Percentiles rank a stretch among this genome's conserved stretches.
Evolutionary conservation across 2,329 filamentous ascomycete genomes (phyloP).

Genomic region (Monosporascus sp.): DNA sequence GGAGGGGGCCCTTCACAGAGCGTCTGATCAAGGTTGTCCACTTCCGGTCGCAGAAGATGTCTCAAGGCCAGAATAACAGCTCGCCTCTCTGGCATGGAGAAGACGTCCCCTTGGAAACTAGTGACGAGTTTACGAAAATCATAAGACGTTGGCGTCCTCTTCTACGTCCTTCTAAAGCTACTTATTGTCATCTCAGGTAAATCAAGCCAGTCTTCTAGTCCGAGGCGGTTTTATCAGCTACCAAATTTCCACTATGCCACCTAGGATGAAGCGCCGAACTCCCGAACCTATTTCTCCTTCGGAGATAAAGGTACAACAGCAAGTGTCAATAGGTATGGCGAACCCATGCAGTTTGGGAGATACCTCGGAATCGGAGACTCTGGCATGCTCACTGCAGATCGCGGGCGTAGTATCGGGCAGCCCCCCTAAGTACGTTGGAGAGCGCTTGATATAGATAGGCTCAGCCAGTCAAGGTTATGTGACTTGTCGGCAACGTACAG

Average conservation of each 20-base stretch:
- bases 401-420: neutral
- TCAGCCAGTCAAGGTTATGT: neutral
- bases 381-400: conserved; percentile 6
- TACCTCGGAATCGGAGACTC: neutral
- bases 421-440: neutral
- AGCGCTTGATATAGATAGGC: neutral
- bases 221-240: too few relatives aligned
- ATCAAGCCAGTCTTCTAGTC: too few relatives aligned
- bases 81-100: too few relatives aligned
- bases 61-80: too few relatives aligned
- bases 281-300: conserved; percentile 1
- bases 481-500: neutral
- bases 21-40: too few relatives aligned
- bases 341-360: conserved; percentile 6
- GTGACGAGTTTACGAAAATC: too few relatives aligned
- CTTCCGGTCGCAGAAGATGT: too few relatives aligned
- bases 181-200: too few relatives aligned
- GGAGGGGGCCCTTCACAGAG: too few relatives aligned
- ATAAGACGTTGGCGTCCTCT: too few relatives aligned
- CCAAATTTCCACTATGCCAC: neutral
- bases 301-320: conserved; percentile 7
- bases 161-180: too few relatives aligned
- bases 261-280: neutral
- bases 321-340: conserved; percentile 4
- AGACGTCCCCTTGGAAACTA: too few relatives aligned